These are phyloP conservation scores for Sarocladium oryzae DNA, from an alignment of 2,329 filamentous ascomycete species.

Conservation along the genomic window DNA sequence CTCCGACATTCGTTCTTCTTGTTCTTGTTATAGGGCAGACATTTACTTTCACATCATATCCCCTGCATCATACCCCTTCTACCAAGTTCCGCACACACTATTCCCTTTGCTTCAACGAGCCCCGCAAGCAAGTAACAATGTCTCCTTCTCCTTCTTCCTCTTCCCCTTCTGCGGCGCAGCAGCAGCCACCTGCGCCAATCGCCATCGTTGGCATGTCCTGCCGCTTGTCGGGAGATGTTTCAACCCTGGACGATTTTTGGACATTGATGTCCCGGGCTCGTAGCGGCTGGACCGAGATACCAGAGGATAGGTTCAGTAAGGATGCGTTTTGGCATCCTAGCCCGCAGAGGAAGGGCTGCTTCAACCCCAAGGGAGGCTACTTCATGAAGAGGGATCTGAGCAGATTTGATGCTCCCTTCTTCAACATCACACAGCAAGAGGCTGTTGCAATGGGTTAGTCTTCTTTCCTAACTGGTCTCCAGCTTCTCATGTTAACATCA, in stretches of 20 bases:
- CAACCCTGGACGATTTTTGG: slow-evolving; percentile 9
- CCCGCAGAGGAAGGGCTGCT: slow-evolving; percentile 15
- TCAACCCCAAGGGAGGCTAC: slow-evolving; percentile 28
- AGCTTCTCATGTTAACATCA: not conserved
- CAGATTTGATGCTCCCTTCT: slow-evolving; percentile 46
- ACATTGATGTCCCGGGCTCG: slow-evolving; percentile 5
- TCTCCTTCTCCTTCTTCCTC: not conserved
- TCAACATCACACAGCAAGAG: slow-evolving; percentile 44
- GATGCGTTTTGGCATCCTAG: slow-evolving; percentile 18
- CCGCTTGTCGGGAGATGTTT: slow-evolving; percentile 29
- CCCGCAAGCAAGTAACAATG: too few relatives aligned
- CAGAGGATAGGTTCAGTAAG: slow-evolving; percentile 18
- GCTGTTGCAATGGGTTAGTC: slow-evolving; percentile 35
- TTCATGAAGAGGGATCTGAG: slow-evolving; percentile 40
- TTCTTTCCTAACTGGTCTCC: too few relatives aligned
- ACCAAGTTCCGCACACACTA: too few relatives aligned
- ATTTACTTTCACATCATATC: too few relatives aligned
- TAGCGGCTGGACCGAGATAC: slow-evolving; percentile 16
- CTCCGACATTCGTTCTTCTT: not conserved
- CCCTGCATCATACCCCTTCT: too few relatives aligned
- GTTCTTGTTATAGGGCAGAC: not conserved
- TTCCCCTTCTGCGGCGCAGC: not conserved
- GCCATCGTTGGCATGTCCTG: slow-evolving; percentile 36
- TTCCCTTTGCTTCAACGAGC: too few relatives aligned
- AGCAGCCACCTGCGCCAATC: slow-evolving; percentile 5